Percentiles rank a stretch among this genome's conserved stretches.
Conservation (phyloP, 257 asterid species). For the Nicotiana attenuata region DNA sequence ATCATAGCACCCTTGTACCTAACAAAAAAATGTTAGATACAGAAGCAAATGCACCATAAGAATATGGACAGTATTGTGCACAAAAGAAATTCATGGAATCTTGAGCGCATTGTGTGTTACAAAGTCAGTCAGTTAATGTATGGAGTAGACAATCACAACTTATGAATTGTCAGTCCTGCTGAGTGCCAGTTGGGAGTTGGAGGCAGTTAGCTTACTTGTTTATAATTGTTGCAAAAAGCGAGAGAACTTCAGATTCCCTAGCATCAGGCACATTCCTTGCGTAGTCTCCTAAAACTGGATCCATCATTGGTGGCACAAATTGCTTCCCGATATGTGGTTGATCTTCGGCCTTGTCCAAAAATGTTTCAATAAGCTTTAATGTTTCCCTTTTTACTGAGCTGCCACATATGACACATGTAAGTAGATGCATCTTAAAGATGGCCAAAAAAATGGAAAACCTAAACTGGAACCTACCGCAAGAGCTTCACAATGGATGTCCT, state of each 20-base stretch:
- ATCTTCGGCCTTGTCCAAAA: conserved; percentile 92
- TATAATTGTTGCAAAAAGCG: conserved; percentile 93
- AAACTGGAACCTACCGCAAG: conserved; percentile 54
- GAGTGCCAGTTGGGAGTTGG: background rate
- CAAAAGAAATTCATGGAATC: background rate
- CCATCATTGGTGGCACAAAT: conserved; percentile 99
- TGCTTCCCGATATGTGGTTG: conserved; percentile 88
- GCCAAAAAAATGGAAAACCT: background rate
- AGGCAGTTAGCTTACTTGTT: conserved; percentile 61
- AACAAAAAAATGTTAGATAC: conserved; percentile 11
- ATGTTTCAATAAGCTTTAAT: conserved; percentile 89
- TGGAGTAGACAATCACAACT: background rate
- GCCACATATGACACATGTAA: conserved; percentile 21
- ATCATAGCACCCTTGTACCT: conserved; percentile 91
- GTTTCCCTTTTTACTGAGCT: conserved; percentile 98
- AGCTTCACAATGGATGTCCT: conserved; percentile 85
- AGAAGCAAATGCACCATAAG: background rate
- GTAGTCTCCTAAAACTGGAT: conserved; percentile 91
- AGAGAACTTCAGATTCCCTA: conserved; percentile 97
- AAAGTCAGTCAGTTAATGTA: background rate
- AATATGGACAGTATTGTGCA: background rate
- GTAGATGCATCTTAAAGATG: background rate
- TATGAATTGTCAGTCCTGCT: background rate
- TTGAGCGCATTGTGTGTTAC: background rate
- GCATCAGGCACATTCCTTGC: conserved; percentile 98